Evolutionary conservation across 2,329 filamentous ascomycete genomes (phyloP), one percentile per base, ranked within the genome.

Genomic region (Botrytis galanthina): DNA sequence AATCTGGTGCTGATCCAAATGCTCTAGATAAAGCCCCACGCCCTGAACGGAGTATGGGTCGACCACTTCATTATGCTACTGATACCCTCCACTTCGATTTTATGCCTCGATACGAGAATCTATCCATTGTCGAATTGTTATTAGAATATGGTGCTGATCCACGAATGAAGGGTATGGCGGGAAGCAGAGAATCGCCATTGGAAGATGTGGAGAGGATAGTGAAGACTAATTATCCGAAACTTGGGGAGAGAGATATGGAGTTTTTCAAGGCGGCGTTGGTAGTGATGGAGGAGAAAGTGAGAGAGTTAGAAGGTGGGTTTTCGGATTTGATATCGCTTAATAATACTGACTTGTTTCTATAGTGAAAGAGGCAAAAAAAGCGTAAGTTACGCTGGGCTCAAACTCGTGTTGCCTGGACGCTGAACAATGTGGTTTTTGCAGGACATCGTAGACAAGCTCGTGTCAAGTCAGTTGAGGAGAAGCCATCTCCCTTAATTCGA

Each of bases 111-210:
- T 22, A 44, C 35, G 22, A 71, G 18, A 67, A 72, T 26, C 18
- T 44, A 1, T 32, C 48, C 18, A 22, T 46, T 20, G 54, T 46
- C 1, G 35, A 70, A 29, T 66, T 62, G 18, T 46, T 73, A 2
- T 59, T 73, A 6, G 46, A 74, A 26, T 48, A 37, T 63, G 69
- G 46, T 6, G 62, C 62, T n/a, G 67, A 74, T 64, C 35, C 44
- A 39, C 54, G 26, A 39, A 29, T 61, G 12, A 16, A 5, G 39
- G 39, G 54, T 8, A 70, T 32, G 68, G 35, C 1, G 16, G 60
- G 14, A n/a, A 2, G 4, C 1, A 8, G 35, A 4, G 60, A 16
- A n/a, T 62, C 22, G 14, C 60, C 26, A 3, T 26, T 39, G 35
- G 12, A n/a, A 1, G 35, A 62, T n/a, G 22, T 16, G 22, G 12